Evolutionary conservation across 1,284 basidiomycete species (phyloP).

Genomic region (Sparassis latifolia): DNA sequence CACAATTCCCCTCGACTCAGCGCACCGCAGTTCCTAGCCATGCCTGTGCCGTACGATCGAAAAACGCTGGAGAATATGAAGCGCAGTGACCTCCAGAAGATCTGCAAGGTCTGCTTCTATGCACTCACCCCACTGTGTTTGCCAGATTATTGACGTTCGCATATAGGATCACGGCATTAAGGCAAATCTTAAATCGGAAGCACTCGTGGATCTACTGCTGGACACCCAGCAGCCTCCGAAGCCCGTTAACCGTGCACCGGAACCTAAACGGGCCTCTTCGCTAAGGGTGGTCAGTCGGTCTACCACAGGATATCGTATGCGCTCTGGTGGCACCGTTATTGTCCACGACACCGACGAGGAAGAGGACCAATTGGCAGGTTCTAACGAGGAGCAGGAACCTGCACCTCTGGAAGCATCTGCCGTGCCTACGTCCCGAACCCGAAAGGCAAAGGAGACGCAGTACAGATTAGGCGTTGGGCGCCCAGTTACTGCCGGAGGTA

Average conservation of each 20-base stretch:
- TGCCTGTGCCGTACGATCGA: conserved; percentile 47
- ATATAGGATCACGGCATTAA: conserved; percentile 66
- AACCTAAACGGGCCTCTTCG: conserved; percentile 22
- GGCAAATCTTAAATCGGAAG: conserved; percentile 74
- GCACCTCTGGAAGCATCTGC: conserved; percentile 19
- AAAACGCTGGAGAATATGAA: conserved; percentile 57
- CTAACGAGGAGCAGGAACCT: conserved; percentile 4
- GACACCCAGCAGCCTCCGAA: conserved; percentile 34
- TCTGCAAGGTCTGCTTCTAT: conserved; percentile 58
- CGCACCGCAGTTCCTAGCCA: conserved; percentile 14
- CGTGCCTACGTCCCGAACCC: conserved; percentile 37
- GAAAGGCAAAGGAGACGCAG: conserved; percentile 68
- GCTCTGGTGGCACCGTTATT: conserved; percentile 40
- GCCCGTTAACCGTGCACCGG: conserved; percentile 12
- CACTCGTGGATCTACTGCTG: conserved; percentile 65
- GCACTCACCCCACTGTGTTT: background rate
- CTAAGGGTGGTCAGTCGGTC: conserved; percentile 28
- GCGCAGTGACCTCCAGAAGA: conserved; percentile 61
- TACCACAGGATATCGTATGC: conserved; percentile 23
- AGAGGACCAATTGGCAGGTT: conserved; percentile 19
- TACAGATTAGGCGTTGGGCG: conserved; percentile 65
- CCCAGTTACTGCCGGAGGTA: conserved; percentile 55
- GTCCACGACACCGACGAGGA: conserved; percentile 47
- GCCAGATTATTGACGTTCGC: conserved; percentile 15
- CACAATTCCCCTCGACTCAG: no score